Base-by-base conservation (phyloP, 2,329 filamentous ascomycete genomes). In the Sphaerostilbella broomeana region DNA sequence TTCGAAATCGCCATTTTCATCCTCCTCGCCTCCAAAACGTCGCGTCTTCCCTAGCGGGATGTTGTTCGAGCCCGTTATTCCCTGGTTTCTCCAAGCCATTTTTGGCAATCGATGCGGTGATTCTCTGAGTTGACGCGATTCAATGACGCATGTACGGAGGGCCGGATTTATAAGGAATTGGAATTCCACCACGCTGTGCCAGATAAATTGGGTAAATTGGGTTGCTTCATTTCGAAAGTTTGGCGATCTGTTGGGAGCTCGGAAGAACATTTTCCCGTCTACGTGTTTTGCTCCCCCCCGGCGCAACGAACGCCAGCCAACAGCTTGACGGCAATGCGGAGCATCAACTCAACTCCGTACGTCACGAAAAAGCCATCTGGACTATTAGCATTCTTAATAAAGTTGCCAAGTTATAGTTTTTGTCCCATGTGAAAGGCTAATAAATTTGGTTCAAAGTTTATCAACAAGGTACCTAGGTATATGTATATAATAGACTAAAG, bases 61-160 rank as follows among this genome's bases (percentile, higher is more conserved):
- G 58, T 95, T 97, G 67, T 98, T 98, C 30, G 94, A 97, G 37
- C 92, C 92, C 15, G 92, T 98, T 61, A 95, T 94, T 53, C 92
- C 92, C 62, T 81, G 78, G 43, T 67, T 77, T 69, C 77, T 72
- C 79, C 79, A 82, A 56, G 79, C 70, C 79, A 83, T 82, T 5
- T n/a, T 49, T 69, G 55, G 37, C 29, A 22, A 43, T 20, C 25
- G 31, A 28, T 39, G 30, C 25, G 20, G 24, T 21, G 36, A 15
- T 24, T 38, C 34, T 26, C 30, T 22, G 20, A 15, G 26, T 22
- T 29, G 28, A 24, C 13, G 20, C 15, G 17, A 27, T 37, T 20
- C 24, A 29, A 29, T 19, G 12, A 28, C 22, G 38, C 21, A 15
- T 34, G 12, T 10, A 16, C n/a, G n/a, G n/a, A n/a, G n/a, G n/a